Conservation (phyloP, 176 grass and related monocot genomes). For the Phoenix roebelenii region DNA sequence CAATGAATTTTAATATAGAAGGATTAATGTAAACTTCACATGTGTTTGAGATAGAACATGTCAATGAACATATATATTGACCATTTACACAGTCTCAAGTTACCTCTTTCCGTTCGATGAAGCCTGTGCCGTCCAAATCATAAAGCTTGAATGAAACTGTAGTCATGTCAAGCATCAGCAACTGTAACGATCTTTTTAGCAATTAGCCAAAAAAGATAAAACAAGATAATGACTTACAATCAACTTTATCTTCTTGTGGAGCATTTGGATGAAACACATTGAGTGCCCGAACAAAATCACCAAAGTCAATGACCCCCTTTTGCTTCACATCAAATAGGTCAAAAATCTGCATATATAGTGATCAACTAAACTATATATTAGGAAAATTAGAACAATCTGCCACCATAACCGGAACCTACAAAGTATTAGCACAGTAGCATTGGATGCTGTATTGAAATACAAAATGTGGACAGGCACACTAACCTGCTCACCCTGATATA, state of each 20-base stretch:
- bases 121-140: slow-evolving; percentile 80
- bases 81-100: neutral
- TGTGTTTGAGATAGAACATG: slow-evolving; percentile 1
- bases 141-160: slow-evolving; percentile 93
- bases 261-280: slow-evolving; percentile 96
- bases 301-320: slow-evolving; percentile 83
- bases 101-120: slow-evolving; percentile 97
- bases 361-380: neutral
- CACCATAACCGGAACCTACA: neutral
- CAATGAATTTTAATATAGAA: no score
- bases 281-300: slow-evolving; percentile 82
- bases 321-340: slow-evolving; percentile 93
- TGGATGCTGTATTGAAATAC: no score
- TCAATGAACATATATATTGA: neutral
- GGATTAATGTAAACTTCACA: no score
- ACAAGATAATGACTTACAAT: slow-evolving; percentile 49
- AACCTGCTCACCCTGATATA: no score
- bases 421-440: neutral
- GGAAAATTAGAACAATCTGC: neutral
- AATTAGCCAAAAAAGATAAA: slow-evolving; percentile 9
- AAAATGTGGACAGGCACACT: no score
- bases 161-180: slow-evolving; percentile 18
- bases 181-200: neutral
- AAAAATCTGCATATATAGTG: slow-evolving; percentile 52
- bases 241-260: slow-evolving; percentile 87